phyloP scores from a whole-genome alignment of 345 rosid species.

The Alliaria petiolata region DNA sequence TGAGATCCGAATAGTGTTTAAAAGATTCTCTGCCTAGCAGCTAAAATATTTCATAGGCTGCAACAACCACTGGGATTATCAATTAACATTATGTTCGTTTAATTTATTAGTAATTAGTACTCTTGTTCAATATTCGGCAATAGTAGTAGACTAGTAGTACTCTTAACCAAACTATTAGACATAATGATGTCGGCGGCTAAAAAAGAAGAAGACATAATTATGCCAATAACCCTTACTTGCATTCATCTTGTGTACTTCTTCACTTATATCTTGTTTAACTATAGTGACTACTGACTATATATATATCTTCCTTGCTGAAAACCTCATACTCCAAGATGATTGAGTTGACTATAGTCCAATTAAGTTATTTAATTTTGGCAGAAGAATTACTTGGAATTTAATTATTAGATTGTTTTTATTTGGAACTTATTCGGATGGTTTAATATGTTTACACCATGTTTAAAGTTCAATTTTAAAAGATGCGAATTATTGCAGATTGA shows the following conservation, averaged over 20 bases:
- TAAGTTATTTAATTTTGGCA: too few species aligned
- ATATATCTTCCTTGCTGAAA: background rate
- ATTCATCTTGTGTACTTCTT: background rate
- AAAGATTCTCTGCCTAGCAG: conserved; percentile 13
- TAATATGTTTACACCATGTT: too few species aligned
- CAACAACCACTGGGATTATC: conserved; percentile 3
- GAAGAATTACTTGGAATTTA: too few species aligned
- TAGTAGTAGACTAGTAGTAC: background rate
- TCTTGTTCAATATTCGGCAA: background rate
- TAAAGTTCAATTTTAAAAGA: too few species aligned
- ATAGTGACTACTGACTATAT: background rate
- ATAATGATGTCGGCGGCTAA: conserved; percentile 18
- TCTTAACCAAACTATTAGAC: conserved; percentile 9
- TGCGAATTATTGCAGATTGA: too few species aligned
- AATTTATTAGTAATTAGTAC: background rate
- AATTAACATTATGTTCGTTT: background rate
- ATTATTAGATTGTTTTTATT: too few species aligned
- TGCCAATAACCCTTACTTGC: background rate
- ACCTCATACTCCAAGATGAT: background rate
- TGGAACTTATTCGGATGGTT: too few species aligned
- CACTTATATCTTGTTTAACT: background rate
- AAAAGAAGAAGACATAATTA: background rate
- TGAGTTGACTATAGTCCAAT: background rate
- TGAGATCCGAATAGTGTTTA: conserved; percentile 13
- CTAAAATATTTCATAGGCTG: conserved; percentile 14